These are phyloP conservation scores for Brassica rapa DNA, from an alignment of 345 rosid species.

Conservation along the genomic window DNA sequence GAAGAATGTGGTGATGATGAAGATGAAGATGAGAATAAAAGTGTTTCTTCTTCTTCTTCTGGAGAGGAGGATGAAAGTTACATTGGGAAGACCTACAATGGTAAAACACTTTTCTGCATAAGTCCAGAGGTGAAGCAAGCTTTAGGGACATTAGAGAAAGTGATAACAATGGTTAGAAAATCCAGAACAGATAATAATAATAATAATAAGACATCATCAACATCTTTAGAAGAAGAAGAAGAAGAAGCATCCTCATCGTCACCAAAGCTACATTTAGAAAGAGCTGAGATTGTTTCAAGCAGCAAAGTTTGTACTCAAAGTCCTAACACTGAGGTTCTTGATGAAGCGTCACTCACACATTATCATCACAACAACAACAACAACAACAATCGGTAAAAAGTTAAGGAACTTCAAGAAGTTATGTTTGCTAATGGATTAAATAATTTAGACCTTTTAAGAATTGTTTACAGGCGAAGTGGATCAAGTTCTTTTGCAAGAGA, in stretches of 20 bases:
- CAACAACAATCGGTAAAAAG: constrained; percentile 10
- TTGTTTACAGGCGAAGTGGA: constrained; percentile 47
- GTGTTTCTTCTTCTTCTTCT: neutral
- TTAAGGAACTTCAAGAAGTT: neutral
- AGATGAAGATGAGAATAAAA: neutral
- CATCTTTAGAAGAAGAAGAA: constrained; percentile 34
- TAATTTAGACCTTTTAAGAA: neutral
- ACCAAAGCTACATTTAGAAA: constrained; percentile 20
- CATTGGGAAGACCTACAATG: constrained; percentile 22
- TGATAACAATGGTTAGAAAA: constrained; percentile 55
- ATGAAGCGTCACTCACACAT: constrained; percentile 44
- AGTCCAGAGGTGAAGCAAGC: constrained; percentile 78
- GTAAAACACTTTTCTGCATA: constrained; percentile 42
- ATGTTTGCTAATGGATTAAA: neutral
- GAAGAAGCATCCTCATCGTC: constrained; percentile 42
- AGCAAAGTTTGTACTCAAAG: constrained; percentile 38
- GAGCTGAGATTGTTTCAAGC: constrained; percentile 32
- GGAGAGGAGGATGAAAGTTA: constrained; percentile 24
- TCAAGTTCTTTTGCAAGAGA: constrained; percentile 54
- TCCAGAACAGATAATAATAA: constrained; percentile 35
- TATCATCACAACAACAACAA: constrained; percentile 4
- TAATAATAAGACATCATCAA: constrained; percentile 27
- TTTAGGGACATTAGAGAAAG: constrained; percentile 71
- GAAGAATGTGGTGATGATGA: constrained; percentile 45
- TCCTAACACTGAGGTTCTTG: constrained; percentile 26